These are phyloP conservation scores for Pittosporum tobira DNA, from an alignment of 129 eudicot species.

Conservation along the genomic window DNA sequence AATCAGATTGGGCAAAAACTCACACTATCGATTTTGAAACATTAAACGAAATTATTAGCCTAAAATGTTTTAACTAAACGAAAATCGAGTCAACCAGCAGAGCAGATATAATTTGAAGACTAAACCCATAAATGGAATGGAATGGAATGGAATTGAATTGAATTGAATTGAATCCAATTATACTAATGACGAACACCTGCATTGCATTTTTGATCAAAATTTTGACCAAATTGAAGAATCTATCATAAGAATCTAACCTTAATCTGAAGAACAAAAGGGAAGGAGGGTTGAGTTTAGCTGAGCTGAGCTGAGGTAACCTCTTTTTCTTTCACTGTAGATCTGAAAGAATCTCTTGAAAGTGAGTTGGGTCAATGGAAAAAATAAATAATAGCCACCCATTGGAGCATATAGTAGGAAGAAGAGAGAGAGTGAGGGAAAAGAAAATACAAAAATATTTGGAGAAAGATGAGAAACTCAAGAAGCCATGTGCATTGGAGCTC, in stretches of 20 bases:
- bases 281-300: background rate
- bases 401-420: constrained; percentile 22
- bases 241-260: background rate
- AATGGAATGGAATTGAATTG: no score
- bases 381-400: constrained; percentile 16
- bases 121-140: background rate
- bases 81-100: background rate
- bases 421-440: constrained; percentile 31
- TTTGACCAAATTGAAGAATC: background rate
- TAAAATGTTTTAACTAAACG: no score
- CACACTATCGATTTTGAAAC: no score
- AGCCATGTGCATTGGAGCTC: constrained; percentile 56
- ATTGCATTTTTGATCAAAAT: background rate
- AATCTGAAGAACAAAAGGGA: background rate
- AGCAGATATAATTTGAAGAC: no score
- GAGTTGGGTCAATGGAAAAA: constrained; percentile 44
- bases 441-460: constrained; percentile 15
- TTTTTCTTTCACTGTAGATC: constrained; percentile 52
- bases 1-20: no score
- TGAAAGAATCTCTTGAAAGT: constrained; percentile 40
- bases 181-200: no score
- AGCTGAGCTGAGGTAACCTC: background rate
- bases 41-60: no score
- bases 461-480: constrained; percentile 38
- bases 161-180: background rate